These are phyloP conservation scores for Coprinopsis strossmayeri DNA, from an alignment of 768 basidiomycete genomes.

Conservation along the genomic window DNA sequence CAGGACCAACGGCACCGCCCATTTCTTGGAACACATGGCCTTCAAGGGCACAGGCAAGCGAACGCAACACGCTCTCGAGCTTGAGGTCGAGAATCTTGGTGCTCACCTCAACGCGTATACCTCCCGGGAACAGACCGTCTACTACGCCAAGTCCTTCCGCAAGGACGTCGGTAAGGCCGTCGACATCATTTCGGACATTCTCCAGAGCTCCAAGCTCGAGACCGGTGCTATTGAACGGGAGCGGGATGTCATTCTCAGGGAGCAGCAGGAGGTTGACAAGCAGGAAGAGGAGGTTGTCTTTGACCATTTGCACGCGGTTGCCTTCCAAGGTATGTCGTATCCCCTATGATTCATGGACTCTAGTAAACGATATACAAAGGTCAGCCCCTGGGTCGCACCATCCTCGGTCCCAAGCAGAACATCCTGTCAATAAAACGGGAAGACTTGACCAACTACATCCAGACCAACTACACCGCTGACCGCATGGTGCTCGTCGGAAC, in stretches of 20 bases:
- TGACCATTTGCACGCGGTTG: constrained; percentile 94
- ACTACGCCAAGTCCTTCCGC: constrained; percentile 98
- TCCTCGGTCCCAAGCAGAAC: constrained; percentile 93
- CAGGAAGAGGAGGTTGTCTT: constrained; percentile 98
- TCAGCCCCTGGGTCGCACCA: constrained; percentile 93
- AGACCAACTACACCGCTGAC: constrained; percentile 97
- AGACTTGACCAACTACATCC: constrained; percentile 87
- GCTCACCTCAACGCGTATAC: constrained; percentile 98
- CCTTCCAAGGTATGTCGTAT: constrained; percentile 77
- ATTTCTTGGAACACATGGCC: constrained; percentile 98
- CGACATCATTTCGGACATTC: constrained; percentile 96
- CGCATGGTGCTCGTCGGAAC: constrained; percentile 98
- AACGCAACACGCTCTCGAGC: constrained; percentile 83
- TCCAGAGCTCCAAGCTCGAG: constrained; percentile 96
- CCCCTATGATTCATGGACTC: constrained; percentile 7
- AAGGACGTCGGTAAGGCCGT: constrained; percentile 88
- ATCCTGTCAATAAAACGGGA: constrained; percentile 92
- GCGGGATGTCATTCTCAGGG: constrained; percentile 91
- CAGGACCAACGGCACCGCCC: constrained; percentile 92
- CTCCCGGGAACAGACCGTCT: constrained; percentile 97
- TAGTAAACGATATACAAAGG: constrained; percentile 34
- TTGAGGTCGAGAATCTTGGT: constrained; percentile 97
- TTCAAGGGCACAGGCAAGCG: constrained; percentile 94
- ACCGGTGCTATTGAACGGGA: constrained; percentile 84
- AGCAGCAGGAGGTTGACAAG: constrained; percentile 99